Evolutionary conservation across 768 basidiomycete species (phyloP).

Genomic region (Nidularia sp.): DNA sequence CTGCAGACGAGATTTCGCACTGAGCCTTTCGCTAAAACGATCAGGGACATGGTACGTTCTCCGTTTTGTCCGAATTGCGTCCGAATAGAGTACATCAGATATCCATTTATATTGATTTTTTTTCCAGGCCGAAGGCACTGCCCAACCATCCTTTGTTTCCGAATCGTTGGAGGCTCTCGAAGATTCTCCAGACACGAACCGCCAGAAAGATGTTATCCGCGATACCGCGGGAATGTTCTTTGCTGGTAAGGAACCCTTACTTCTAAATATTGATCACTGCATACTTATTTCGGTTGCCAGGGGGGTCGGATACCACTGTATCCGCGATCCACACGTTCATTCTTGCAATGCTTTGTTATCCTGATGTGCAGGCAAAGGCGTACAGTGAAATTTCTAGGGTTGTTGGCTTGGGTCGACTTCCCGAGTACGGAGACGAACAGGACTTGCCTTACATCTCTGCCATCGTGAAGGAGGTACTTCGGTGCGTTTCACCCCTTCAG

Average conservation of each 20-base stretch:
- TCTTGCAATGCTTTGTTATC: slow-evolving; percentile 14
- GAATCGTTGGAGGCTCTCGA: background rate
- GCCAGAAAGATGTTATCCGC: background rate
- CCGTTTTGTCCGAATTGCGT: background rate
- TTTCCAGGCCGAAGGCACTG: background rate
- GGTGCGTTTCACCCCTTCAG: slow-evolving; percentile 15
- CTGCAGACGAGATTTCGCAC: background rate
- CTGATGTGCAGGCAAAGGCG: slow-evolving; percentile 29
- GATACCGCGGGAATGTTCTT: background rate
- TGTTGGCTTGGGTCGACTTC: slow-evolving; percentile 28
- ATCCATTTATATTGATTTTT: background rate
- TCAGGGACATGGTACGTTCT: background rate
- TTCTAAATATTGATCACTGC: background rate
- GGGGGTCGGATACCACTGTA: slow-evolving; percentile 6
- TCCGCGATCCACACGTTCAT: slow-evolving; percentile 7
- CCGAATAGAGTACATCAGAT: background rate
- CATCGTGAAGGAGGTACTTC: slow-evolving; percentile 26
- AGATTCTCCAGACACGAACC: background rate
- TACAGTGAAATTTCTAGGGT: slow-evolving; percentile 34
- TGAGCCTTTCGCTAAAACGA: background rate
- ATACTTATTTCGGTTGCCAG: background rate
- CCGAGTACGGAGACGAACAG: slow-evolving; percentile 25
- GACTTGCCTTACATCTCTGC: slow-evolving; percentile 31
- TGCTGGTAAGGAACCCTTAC: background rate
- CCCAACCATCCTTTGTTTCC: background rate